These are phyloP conservation scores for Bolboschoenoplectus hybrid DNA, from an alignment of 202 grass and related monocot species.

Conservation along the genomic window DNA sequence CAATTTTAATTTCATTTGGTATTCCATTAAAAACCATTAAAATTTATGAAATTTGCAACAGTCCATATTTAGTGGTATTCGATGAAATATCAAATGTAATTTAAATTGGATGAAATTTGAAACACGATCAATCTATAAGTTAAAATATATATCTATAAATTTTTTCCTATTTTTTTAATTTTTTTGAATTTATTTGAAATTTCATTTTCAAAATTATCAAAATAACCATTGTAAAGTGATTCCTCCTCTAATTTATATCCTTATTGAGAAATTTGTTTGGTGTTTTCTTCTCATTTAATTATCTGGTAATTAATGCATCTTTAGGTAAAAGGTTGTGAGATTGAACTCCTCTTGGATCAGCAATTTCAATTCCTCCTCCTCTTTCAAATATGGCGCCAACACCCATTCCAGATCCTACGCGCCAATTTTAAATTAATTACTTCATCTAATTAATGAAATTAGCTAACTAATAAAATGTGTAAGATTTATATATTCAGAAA, in stretches of 20 bases:
- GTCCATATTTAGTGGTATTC: too few relatives aligned
- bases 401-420: neutral
- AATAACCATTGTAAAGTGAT: too few relatives aligned
- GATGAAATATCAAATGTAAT: too few relatives aligned
- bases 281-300: neutral
- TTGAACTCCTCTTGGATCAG: conserved; percentile 11
- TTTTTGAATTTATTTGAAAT: too few relatives aligned
- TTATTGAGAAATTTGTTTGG: neutral
- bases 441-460: neutral
- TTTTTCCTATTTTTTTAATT: too few relatives aligned
- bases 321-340: neutral
- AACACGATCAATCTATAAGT: too few relatives aligned
- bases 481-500: neutral
- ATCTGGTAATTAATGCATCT: neutral
- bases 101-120: too few relatives aligned
- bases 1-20: too few relatives aligned
- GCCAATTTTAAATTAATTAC: neutral
- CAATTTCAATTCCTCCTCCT: conserved; percentile 2
- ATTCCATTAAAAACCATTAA: too few relatives aligned
- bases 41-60: too few relatives aligned
- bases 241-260: neutral
- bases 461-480: neutral
- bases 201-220: too few relatives aligned
- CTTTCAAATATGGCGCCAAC: conserved; percentile 6
- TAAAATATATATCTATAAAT: too few relatives aligned